Evolutionary conservation across 768 basidiomycete genomes (phyloP).

Genomic region (Termitomyces sp.): DNA sequence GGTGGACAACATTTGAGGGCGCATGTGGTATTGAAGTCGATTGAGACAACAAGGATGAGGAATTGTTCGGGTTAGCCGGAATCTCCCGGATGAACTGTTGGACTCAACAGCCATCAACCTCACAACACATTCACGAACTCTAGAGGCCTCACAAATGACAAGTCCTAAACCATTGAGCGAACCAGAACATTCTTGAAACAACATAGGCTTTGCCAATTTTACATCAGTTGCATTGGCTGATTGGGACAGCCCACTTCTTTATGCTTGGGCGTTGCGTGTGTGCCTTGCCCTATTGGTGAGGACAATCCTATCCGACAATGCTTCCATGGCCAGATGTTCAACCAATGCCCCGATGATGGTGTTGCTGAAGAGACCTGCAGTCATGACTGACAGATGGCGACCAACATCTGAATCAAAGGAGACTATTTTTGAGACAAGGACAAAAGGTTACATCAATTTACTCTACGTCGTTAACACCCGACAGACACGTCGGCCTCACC

Average conservation of each 20-base stretch:
- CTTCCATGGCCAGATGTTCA: not conserved
- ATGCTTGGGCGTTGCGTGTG: not conserved
- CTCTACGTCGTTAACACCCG: not conserved
- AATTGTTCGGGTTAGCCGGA: constrained; percentile 24
- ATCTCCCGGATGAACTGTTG: constrained; percentile 17
- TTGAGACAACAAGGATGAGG: constrained; percentile 19
- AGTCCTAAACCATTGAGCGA: not conserved
- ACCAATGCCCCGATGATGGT: not conserved
- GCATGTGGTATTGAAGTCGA: constrained; percentile 34
- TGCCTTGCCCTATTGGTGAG: not conserved
- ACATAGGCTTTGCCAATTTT: not conserved
- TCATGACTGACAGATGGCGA: constrained; percentile 9
- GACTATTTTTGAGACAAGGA: not conserved
- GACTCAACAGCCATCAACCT: not conserved
- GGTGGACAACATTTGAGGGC: constrained; percentile 53
- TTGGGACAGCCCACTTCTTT: not conserved
- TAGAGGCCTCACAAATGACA: not conserved
- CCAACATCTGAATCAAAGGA: constrained; percentile 1
- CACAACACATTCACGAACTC: not conserved
- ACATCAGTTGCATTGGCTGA: not conserved
- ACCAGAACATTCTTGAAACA: not conserved
- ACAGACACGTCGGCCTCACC: not conserved
- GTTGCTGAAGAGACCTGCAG: constrained; percentile 2
- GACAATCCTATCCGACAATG: not conserved
- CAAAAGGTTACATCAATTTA: not conserved